Conservation (phyloP, 2,329 filamentous ascomycete genomes). For the Monosporascus sp. region DNA sequence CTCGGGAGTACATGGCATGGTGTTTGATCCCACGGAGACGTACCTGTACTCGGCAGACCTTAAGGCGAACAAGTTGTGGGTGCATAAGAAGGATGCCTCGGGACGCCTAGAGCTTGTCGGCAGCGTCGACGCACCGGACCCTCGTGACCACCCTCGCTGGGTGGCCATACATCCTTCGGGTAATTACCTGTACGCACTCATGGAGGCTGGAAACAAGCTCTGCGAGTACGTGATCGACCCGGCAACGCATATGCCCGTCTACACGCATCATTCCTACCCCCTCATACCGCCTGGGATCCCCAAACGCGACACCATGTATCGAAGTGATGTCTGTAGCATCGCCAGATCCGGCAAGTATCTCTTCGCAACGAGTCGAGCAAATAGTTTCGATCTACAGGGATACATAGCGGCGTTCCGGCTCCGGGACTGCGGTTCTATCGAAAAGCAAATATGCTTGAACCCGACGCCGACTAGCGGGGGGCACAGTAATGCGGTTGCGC, state of each 20-base stretch:
- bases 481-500: constrained; percentile 82
- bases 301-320: constrained; percentile 59
- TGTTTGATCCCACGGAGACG: constrained; percentile 67
- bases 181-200: constrained; percentile 76
- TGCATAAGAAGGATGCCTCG: constrained; percentile 62
- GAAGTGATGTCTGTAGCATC: constrained; percentile 76
- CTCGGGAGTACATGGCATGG: constrained; percentile 76
- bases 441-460: constrained; percentile 73
- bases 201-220: constrained; percentile 83
- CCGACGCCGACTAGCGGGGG: constrained; percentile 83
- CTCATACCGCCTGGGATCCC: constrained; percentile 70
- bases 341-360: constrained; percentile 66
- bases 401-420: constrained; percentile 80
- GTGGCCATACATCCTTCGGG: constrained; percentile 77
- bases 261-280: constrained; percentile 70
- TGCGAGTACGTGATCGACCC: constrained; percentile 78
- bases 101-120: constrained; percentile 66
- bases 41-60: constrained; percentile 78
- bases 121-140: constrained; percentile 63
- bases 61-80: constrained; percentile 76
- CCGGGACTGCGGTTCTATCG: constrained; percentile 61
- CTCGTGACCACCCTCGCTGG: constrained; percentile 79
- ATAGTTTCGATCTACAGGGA: constrained; percentile 68
- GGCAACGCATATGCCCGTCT: constrained; percentile 66
- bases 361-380: constrained; percentile 79